Conservation (phyloP, 495 filamentous ascomycete genomes). For the Neurospora sp. region DNA sequence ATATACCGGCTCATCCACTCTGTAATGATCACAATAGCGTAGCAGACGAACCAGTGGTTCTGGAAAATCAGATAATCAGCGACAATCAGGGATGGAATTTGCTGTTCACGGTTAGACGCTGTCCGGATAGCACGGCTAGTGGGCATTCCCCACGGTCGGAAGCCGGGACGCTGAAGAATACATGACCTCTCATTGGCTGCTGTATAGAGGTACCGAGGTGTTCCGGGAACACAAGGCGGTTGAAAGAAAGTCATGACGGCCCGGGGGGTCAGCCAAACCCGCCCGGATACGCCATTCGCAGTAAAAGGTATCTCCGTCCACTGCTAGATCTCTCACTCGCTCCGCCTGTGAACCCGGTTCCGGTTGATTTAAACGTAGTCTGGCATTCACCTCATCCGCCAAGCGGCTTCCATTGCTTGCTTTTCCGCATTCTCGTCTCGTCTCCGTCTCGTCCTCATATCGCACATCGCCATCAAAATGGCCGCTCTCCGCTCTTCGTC, state of each 20-base stretch:
- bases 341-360: neutral
- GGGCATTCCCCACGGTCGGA: neutral
- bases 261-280: neutral
- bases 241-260: slow-evolving; percentile 10
- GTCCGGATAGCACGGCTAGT: neutral
- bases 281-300: slow-evolving; percentile 8
- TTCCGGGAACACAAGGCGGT: slow-evolving; percentile 15
- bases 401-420: slow-evolving; percentile 1
- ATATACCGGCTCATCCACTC: neutral
- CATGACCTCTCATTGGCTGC: slow-evolving; percentile 12
- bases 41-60: neutral
- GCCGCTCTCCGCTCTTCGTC: slow-evolving; percentile 56
- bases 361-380: neutral
- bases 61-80: neutral
- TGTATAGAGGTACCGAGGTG: slow-evolving; percentile 20
- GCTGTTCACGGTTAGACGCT: neutral
- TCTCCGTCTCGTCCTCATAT: neutral
- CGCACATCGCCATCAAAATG: slow-evolving; percentile 40
- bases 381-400: neutral
- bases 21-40: neutral
- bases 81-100: neutral
- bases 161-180: neutral
- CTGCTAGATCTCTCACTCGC: slow-evolving; percentile 4
- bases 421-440: neutral
- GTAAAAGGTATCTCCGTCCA: slow-evolving; percentile 14